Evolutionary conservation across 2,329 filamentous ascomycete genomes (phyloP), one percentile per base, ranked within the genome.

Genomic region (Colletotrichum trifolii): DNA sequence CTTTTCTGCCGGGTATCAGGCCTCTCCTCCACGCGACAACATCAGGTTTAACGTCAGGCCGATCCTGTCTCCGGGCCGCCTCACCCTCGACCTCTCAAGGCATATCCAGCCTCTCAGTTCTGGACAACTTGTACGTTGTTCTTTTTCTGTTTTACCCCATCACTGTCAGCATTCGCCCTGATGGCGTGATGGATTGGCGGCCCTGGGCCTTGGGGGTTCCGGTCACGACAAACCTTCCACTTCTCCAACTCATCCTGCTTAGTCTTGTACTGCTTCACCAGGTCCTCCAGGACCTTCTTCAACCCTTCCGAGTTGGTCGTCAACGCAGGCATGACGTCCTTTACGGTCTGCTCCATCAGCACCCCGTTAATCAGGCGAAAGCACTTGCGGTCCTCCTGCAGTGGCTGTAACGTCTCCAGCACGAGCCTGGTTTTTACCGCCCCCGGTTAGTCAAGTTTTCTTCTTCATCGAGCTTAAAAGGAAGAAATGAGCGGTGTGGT

Each of bases 321-420:
- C 67, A 99, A 84, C 34, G 93, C 92, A 6, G 96, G 96, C 60
- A 97, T 85, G 11, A 99, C 93, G 77, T 98, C 96, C 78, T 93
- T 86, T 71, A 99, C 93, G 13, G 95, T 98, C 71, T 94, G 87
- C 82, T 99, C 96, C 58, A 97, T 93, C 64, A 99, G 83, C 33
- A 98, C 94, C 49, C 96, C 96, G 78, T 99, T 98, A 78, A 99
- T 96, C 87, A 99, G 93, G 72, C 96, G 94, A 81, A 98, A 99
- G 81, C 95, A 98, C 82, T 97, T 99, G 73, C 96, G 92, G 70
- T 97, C 91, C 69, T 85, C 86, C 1, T 92, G 85, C 33, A 98
- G 86, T 49, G 94, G 94, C 65, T 91, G 87, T 68, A 99, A 82
- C 4, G 95, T 98, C 75, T 98, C 95, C 55, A 98, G 87, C 39